Percentiles rank a stretch among this genome's conserved stretches.
These are phyloP conservation scores for Phytophthora foliorum DNA, from an alignment of 352 stramenopile species.

Conservation along the genomic window DNA sequence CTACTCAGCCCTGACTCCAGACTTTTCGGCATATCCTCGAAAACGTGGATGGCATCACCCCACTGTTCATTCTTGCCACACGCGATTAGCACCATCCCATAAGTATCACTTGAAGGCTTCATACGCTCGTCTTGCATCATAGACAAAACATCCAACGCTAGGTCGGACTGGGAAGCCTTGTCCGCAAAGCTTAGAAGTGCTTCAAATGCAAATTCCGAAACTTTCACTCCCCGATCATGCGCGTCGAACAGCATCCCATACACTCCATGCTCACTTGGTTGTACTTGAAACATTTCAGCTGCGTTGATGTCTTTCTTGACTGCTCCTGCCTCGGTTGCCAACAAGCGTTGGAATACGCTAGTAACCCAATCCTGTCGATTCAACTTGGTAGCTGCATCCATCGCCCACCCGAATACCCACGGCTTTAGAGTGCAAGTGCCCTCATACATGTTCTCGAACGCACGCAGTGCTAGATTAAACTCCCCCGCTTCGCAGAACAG, in stretches of 20 bases:
- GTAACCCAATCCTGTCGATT: conserved; percentile 71
- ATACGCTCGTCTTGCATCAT: conserved; percentile 47
- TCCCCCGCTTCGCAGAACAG: conserved; percentile 55
- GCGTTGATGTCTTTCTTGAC: conserved; percentile 56
- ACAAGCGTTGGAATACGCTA: conserved; percentile 77
- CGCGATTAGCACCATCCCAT: conserved; percentile 64
- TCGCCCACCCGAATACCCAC: conserved; percentile 76
- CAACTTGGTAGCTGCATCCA: conserved; percentile 68
- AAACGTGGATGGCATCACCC: conserved; percentile 54
- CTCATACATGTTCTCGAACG: conserved; percentile 80
- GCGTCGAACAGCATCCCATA: conserved; percentile 61
- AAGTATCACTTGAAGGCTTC: conserved; percentile 54
- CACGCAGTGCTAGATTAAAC: conserved; percentile 58
- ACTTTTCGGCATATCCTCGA: conserved; percentile 52
- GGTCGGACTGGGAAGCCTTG: conserved; percentile 55
- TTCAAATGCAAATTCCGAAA: conserved; percentile 69
- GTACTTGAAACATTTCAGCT: conserved; percentile 50
- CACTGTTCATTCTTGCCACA: conserved; percentile 68
- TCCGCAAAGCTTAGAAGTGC: conserved; percentile 65
- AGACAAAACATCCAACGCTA: conserved; percentile 60
- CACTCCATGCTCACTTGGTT: conserved; percentile 41
- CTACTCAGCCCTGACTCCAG: conserved; percentile 43
- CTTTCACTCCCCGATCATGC: conserved; percentile 45
- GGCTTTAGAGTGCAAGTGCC: conserved; percentile 64
- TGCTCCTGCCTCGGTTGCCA: conserved; percentile 52